A percentile compares a stretch with the other conserved stretches of the same genome.
Evolutionary conservation across 768 basidiomycete genomes (phyloP).

Genomic region (Suillus paluster): DNA sequence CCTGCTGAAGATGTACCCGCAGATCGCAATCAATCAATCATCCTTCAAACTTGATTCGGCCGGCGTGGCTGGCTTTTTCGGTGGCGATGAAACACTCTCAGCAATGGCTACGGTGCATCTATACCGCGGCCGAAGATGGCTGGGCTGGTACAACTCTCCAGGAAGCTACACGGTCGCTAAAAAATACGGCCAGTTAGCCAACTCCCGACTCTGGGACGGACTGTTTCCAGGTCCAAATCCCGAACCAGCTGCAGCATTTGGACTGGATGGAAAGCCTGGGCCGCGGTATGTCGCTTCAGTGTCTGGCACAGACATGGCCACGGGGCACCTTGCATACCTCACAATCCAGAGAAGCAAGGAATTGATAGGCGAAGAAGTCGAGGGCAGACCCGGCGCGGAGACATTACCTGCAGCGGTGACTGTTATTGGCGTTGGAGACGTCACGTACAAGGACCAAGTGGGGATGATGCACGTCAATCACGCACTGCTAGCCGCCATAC

Average conservation of each 20-base stretch:
- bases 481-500: conserved; percentile 26
- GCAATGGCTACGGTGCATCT: conserved; percentile 42
- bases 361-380: not conserved
- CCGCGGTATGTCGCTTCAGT: conserved; percentile 29
- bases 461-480: conserved; percentile 6
- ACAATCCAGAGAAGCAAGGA: conserved; percentile 22
- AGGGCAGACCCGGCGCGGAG: conserved; percentile 15
- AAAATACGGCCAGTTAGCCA: conserved; percentile 34
- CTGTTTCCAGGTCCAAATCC: conserved; percentile 35
- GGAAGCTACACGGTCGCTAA: conserved; percentile 40
- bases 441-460: conserved; percentile 21
- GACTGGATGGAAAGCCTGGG: conserved; percentile 31
- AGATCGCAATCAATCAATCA: conserved; percentile 8
- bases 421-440: conserved; percentile 25
- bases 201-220: conserved; percentile 34
- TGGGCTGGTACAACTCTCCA: conserved; percentile 44
- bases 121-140: conserved; percentile 34
- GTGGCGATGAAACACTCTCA: conserved; percentile 42
- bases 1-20: not conserved
- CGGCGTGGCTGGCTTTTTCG: conserved; percentile 41
- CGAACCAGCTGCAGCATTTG: conserved; percentile 32
- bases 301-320: conserved; percentile 34
- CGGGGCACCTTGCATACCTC: conserved; percentile 35
- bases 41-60: conserved; percentile 31
- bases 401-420: conserved; percentile 25